Evolutionary conservation across 2,329 filamentous ascomycete genomes (phyloP), one percentile per base, ranked within the genome.

Genomic region (Zymoseptoria crescenta): DNA sequence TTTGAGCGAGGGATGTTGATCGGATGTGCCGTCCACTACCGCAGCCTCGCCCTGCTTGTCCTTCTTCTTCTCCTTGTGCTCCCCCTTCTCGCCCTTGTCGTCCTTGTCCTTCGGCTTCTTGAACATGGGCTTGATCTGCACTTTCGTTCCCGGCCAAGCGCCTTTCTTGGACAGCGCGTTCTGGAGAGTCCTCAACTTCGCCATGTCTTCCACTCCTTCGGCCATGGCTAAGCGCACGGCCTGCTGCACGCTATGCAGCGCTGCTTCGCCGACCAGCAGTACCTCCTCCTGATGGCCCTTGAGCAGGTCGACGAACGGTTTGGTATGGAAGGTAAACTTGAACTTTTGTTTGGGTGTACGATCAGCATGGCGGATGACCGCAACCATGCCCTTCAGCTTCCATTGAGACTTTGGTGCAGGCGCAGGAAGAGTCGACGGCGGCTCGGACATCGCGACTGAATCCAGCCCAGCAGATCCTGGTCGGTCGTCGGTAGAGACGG

Each of bases 41-140:
- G 27, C 58, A 57, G 48, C 54, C 56, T 30, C 49, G 71, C 28
- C 10, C 3, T 71, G 67, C 9, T 77, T 73, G 64, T 86, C 83
- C 55, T 88, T 83, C 2, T 85, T 83, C 16, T 69, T 65, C 10
- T 60, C 54, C 21, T 63, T 55, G 52, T 62, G 61, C 2, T 85
- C 82, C 8, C 49, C 56, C 21, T 60, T 60, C 19, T 59, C 54
- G 29, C 62, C 58, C 51, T 62, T 62, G 8, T 56, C 60, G 21
- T 65, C 54, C n/a, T 61, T 56, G 16, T 68, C 63, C 69, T 86
- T 90, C 69, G 91, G 87, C 77, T 93, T 96, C 55, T 92, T 86
- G 74, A 99, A 99, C 91, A 99, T 96, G 8, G 94, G 94, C 74
- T 99, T 99, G 73, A 99, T 97, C 74, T 99, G 94, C 1, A 99